Evolutionary conservation across 495 filamentous ascomycete genomes (phyloP).

Genomic region (Cetradonia linearis): DNA sequence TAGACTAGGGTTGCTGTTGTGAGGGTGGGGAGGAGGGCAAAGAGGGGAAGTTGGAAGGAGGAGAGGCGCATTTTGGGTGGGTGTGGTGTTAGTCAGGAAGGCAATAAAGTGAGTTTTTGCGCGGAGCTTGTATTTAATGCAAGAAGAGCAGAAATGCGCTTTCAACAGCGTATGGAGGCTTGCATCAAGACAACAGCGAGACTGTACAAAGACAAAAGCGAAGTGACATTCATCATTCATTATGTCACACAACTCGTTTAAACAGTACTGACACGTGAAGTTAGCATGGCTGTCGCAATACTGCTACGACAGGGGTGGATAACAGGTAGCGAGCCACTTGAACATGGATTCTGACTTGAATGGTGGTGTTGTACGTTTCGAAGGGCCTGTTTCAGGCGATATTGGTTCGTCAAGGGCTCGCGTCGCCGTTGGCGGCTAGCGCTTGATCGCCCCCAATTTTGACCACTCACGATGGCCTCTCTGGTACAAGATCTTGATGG

Average conservation of each 20-base stretch:
- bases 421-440: slow-evolving; percentile 4
- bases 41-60: neutral
- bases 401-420: slow-evolving; percentile 9
- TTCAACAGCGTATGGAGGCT: neutral
- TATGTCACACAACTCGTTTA: neutral
- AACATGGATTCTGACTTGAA: neutral
- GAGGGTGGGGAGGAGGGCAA: neutral
- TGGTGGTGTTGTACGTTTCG: neutral
- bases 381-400: slow-evolving; percentile 2
- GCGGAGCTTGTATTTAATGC: neutral
- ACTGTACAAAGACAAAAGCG: neutral
- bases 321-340: neutral
- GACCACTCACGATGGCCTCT: neutral
- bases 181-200: neutral
- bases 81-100: neutral
- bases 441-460: neutral
- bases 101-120: neutral
- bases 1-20: slow-evolving; percentile 4
- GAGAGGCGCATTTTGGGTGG: neutral
- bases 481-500: too few relatives aligned
- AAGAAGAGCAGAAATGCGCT: neutral
- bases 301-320: neutral
- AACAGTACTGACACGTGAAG: neutral
- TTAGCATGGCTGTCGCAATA: neutral
- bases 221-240: neutral